Percentiles rank a stretch among this genome's conserved stretches.
Evolutionary conservation across 2,329 filamentous ascomycete genomes (phyloP).

Genomic region (Calonectria pauciramosa): DNA sequence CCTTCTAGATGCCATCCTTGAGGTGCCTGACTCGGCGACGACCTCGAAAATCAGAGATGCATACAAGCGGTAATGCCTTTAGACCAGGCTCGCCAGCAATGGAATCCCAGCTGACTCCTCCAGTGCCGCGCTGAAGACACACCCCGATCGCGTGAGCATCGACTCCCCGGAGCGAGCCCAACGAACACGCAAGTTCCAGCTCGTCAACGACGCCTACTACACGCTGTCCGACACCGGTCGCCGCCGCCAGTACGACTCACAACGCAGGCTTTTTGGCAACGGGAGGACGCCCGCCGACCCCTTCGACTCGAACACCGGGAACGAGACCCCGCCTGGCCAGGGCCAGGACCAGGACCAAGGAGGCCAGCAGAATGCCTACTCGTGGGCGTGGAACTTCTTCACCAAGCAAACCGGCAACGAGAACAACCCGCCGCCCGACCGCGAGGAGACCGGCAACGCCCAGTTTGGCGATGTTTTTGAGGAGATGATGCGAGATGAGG

Average conservation of each 20-base stretch:
- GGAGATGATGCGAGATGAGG: slow-evolving; percentile 89
- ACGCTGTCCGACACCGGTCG: slow-evolving; percentile 85
- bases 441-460: slow-evolving; percentile 73
- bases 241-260: slow-evolving; percentile 86
- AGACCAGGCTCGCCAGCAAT: neutral
- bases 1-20: slow-evolving; percentile 77
- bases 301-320: slow-evolving; percentile 58
- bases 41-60: slow-evolving; percentile 90
- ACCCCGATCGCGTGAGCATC: slow-evolving; percentile 89
- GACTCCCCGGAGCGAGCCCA: slow-evolving; percentile 85
- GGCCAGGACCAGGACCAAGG: slow-evolving; percentile 25
- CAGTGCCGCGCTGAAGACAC: slow-evolving; percentile 89
- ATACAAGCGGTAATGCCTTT: slow-evolving; percentile 81
- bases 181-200: slow-evolving; percentile 90
- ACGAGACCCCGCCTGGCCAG: slow-evolving; percentile 58
- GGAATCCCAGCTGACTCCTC: slow-evolving; percentile 30
- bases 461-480: slow-evolving; percentile 93
- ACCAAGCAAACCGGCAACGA: slow-evolving; percentile 49
- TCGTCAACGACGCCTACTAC: slow-evolving; percentile 94
- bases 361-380: slow-evolving; percentile 66
- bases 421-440: slow-evolving; percentile 51
- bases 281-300: slow-evolving; percentile 53
- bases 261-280: slow-evolving; percentile 56
- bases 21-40: slow-evolving; percentile 79
- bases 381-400: slow-evolving; percentile 82